Percentiles rank a stretch among this genome's conserved stretches.
Conservation (phyloP, 305 asterid species). For the Petunia hybrid region DNA sequence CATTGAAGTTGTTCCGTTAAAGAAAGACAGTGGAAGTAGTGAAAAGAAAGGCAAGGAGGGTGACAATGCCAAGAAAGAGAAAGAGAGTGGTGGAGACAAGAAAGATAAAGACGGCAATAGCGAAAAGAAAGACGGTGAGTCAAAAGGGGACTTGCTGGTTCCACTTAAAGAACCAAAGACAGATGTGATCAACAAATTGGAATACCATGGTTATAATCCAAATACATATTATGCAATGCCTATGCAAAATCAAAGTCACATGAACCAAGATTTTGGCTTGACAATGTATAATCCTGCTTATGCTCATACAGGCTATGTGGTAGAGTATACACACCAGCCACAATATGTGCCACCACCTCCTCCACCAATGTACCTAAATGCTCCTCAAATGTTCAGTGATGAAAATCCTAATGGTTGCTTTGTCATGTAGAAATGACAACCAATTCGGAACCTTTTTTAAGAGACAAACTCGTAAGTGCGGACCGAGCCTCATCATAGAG, state of each 20-base stretch:
- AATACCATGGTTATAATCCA: slow-evolving; percentile 42
- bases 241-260: slow-evolving; percentile 39
- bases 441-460: background rate
- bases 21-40: slow-evolving; percentile 42
- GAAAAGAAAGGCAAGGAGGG: slow-evolving; percentile 33
- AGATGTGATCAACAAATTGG: slow-evolving; percentile 52
- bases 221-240: slow-evolving; percentile 50
- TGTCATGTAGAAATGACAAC: slow-evolving; percentile 46
- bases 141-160: no score
- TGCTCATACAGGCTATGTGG: slow-evolving; percentile 35
- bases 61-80: no score
- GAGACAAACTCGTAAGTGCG: background rate
- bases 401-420: slow-evolving; percentile 57
- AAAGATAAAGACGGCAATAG: slow-evolving; percentile 23
- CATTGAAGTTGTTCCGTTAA: slow-evolving; percentile 53
- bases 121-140: slow-evolving; percentile 33
- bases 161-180: background rate
- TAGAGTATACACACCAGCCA: slow-evolving; percentile 26
- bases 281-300: slow-evolving; percentile 33
- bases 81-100: background rate
- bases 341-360: slow-evolving; percentile 47
- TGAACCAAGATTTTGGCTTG: slow-evolving; percentile 39
- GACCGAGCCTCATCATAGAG: background rate
- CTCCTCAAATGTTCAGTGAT: slow-evolving; percentile 43
- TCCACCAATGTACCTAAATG: slow-evolving; percentile 45